These are phyloP conservation scores for Talaromyces sp. DNA, from an alignment of 2,329 filamentous ascomycete species.

Conservation along the genomic window DNA sequence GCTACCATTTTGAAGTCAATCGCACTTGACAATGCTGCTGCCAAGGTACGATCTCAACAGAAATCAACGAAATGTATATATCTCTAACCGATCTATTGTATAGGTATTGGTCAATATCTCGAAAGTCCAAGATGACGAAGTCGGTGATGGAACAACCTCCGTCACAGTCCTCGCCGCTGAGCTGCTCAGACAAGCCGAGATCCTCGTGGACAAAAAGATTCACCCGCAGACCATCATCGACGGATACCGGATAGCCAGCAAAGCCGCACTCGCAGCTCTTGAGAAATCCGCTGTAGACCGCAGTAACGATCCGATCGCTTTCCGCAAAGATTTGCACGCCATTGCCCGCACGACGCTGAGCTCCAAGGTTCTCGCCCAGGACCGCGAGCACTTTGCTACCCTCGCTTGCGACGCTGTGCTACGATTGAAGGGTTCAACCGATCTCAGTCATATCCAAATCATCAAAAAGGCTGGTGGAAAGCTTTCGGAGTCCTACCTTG, in stretches of 20 bases:
- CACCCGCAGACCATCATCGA: conserved; percentile 99
- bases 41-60: conserved; percentile 65
- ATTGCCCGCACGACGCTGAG: conserved; percentile 95
- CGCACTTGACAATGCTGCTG: conserved; percentile 94
- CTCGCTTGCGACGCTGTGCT: conserved; percentile 90
- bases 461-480: conserved; percentile 99
- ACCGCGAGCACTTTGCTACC: conserved; percentile 84
- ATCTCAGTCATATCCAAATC: conserved; percentile 96
- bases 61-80: not conserved
- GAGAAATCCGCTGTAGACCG: conserved; percentile 84
- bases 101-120: conserved; percentile 84
- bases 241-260: conserved; percentile 94
- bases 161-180: conserved; percentile 94
- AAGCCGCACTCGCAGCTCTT: conserved; percentile 78
- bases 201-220: conserved; percentile 96
- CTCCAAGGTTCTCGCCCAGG: conserved; percentile 94
- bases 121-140: conserved; percentile 98
- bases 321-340: conserved; percentile 82
- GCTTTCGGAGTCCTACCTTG: conserved; percentile 93
- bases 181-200: conserved; percentile 91
- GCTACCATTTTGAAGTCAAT: conserved; percentile 98
- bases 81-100: not conserved
- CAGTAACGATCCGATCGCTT: conserved; percentile 76
- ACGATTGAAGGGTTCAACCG: conserved; percentile 81
- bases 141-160: conserved; percentile 97